phyloP scores from a whole-genome alignment of 2,329 filamentous ascomycete genomes.

The Fusarium tanahbumbuense region DNA sequence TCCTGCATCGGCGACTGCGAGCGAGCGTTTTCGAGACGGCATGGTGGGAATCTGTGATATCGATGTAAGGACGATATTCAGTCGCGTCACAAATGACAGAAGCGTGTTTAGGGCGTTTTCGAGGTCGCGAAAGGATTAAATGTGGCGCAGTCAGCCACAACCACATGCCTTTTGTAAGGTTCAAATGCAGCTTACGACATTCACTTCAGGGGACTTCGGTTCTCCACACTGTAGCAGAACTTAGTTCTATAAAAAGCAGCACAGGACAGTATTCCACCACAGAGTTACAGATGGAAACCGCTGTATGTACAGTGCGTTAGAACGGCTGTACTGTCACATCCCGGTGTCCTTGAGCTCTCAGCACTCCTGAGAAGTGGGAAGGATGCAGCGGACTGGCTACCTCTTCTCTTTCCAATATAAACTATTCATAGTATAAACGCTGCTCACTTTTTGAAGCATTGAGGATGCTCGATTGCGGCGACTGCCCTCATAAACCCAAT shows the following conservation, averaged over 20 bases:
- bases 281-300: neutral
- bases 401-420: conserved; percentile 24
- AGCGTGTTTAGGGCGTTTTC: conserved; percentile 35
- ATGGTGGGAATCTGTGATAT: conserved; percentile 41
- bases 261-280: conserved; percentile 7
- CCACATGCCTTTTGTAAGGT: conserved; percentile 32
- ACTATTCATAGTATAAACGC: conserved; percentile 26
- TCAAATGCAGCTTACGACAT: conserved; percentile 29
- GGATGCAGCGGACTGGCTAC: conserved; percentile 29
- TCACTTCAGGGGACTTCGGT: conserved; percentile 25
- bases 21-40: conserved; percentile 46
- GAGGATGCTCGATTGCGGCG: conserved; percentile 39
- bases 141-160: conserved; percentile 47
- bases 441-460: conserved; percentile 14
- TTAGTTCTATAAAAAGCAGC: conserved; percentile 43
- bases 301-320: conserved; percentile 35
- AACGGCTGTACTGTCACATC: conserved; percentile 24
- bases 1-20: conserved; percentile 34
- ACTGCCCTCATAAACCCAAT: conserved; percentile 7
- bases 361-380: conserved; percentile 42
- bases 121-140: conserved; percentile 36
- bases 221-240: conserved; percentile 40
- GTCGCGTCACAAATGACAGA: conserved; percentile 44
- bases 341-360: conserved; percentile 26
- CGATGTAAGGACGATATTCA: conserved; percentile 22